A percentile compares a stretch with the other conserved stretches of the same genome.
These are phyloP conservation scores for Botrytis medusae DNA, from an alignment of 2,329 filamentous ascomycete species.

Conservation along the genomic window DNA sequence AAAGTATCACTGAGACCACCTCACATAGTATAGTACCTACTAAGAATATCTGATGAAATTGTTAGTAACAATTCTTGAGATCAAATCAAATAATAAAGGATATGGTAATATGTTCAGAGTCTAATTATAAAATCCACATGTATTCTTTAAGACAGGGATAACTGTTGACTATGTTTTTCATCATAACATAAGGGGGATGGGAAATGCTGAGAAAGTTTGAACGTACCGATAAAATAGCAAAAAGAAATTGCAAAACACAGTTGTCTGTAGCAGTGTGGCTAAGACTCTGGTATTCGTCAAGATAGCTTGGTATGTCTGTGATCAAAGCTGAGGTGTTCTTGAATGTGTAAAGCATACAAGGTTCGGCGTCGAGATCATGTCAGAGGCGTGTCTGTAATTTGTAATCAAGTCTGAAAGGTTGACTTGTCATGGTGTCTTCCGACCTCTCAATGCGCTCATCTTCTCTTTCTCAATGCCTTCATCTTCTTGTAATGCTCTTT, in stretches of 20 bases:
- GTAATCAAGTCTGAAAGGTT: not conserved
- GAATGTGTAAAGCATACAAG: not conserved
- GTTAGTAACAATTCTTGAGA: constrained; percentile 11
- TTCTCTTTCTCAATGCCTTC: constrained; percentile 46
- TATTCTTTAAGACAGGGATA: constrained; percentile 24
- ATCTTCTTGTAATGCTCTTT: constrained; percentile 86
- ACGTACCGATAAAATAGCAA: constrained; percentile 17
- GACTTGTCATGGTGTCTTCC: not conserved
- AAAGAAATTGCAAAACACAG: not conserved
- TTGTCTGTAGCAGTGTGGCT: not conserved
- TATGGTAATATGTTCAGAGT: constrained; percentile 20
- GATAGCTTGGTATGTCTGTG: not conserved
- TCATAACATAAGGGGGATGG: constrained; percentile 11
- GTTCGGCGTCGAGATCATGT: not conserved
- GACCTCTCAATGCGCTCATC: constrained; percentile 17
- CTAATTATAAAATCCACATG: constrained; percentile 25
- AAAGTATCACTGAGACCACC: not conserved
- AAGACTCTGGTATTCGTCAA: not conserved
- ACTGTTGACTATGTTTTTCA: constrained; percentile 25
- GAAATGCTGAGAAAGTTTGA: not conserved
- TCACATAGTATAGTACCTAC: not conserved
- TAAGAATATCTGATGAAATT: not conserved
- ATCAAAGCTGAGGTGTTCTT: not conserved
- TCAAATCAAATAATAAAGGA: not conserved
- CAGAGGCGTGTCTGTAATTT: not conserved